Evolutionary conservation across 768 basidiomycete genomes (phyloP).

Genomic region (Lepiota brunneoincarnata): DNA sequence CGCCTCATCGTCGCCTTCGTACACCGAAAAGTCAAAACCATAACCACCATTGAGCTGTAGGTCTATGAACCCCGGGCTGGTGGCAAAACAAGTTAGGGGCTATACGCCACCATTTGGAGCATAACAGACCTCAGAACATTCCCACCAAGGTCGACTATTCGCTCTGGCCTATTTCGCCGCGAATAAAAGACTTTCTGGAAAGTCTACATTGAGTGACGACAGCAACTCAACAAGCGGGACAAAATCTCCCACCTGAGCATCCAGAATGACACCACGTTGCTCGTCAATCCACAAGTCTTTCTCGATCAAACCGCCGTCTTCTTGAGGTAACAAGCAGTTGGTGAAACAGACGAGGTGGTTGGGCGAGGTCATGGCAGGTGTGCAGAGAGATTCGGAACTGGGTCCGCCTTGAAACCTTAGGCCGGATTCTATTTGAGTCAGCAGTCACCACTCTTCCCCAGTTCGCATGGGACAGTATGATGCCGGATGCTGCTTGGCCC

Average conservation of each 20-base stretch:
- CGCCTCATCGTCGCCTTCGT: constrained; percentile 63
- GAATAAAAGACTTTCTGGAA: constrained; percentile 65
- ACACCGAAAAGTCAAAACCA: constrained; percentile 84
- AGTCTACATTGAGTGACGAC: constrained; percentile 12
- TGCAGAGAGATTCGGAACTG: not conserved
- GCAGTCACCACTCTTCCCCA: not conserved
- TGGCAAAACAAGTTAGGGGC: not conserved
- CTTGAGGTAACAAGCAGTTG: constrained; percentile 76
- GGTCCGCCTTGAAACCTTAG: not conserved
- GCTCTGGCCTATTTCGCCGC: constrained; percentile 57
- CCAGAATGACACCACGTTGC: constrained; percentile 66
- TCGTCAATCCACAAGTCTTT: constrained; percentile 85
- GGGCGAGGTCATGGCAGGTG: constrained; percentile 34
- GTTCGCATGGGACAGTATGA: constrained; percentile 1
- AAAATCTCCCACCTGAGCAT: constrained; percentile 56
- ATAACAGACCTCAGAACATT: constrained; percentile 65
- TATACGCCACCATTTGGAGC: not conserved
- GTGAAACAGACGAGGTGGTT: constrained; percentile 85
- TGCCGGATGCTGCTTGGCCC: constrained; percentile 4
- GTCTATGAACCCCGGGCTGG: constrained; percentile 82
- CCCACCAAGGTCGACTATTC: constrained; percentile 66
- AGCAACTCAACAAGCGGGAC: not conserved
- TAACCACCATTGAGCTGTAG: constrained; percentile 91
- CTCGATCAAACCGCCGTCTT: constrained; percentile 73
- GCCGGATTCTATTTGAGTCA: constrained; percentile 10